Conservation (phyloP, 768 basidiomycete genomes). For the Lentinula detonsa region DNA sequence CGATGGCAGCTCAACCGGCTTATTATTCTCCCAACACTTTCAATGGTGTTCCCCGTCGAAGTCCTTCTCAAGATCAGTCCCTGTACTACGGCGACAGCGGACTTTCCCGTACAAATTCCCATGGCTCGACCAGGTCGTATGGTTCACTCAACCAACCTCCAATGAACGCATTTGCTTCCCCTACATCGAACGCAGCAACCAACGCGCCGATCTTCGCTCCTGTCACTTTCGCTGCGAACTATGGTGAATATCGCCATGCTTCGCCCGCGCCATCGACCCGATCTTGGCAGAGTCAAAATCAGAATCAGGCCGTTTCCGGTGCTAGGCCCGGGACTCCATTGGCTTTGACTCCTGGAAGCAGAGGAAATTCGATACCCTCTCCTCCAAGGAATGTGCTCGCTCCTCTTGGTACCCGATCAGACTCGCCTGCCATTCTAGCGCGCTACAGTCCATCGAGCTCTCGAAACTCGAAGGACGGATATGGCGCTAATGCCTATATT, state of each 20-base stretch:
- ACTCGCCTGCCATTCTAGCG: background rate
- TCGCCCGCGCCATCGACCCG: background rate
- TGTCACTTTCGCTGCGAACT: background rate
- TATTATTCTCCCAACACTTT: background rate
- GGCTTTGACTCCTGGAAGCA: slow-evolving; percentile 1
- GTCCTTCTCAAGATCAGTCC: background rate
- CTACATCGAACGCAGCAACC: background rate
- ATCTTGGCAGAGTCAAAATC: background rate
- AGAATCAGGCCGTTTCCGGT: background rate
- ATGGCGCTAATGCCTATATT: background rate
- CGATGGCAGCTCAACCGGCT: background rate
- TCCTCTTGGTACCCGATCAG: background rate
- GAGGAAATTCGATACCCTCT: background rate
- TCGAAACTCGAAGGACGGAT: background rate
- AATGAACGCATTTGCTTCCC: background rate
- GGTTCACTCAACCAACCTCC: background rate
- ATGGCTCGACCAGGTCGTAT: background rate
- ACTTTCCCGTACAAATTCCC: background rate
- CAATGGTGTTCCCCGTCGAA: background rate
- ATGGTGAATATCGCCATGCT: background rate
- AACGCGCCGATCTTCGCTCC: background rate
- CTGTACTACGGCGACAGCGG: background rate
- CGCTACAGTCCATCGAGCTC: background rate
- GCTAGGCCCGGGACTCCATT: background rate
- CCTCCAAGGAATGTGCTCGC: background rate